Conservation (phyloP, 352 stramenopile genomes). For the Globisporangium abappressorium region DNA sequence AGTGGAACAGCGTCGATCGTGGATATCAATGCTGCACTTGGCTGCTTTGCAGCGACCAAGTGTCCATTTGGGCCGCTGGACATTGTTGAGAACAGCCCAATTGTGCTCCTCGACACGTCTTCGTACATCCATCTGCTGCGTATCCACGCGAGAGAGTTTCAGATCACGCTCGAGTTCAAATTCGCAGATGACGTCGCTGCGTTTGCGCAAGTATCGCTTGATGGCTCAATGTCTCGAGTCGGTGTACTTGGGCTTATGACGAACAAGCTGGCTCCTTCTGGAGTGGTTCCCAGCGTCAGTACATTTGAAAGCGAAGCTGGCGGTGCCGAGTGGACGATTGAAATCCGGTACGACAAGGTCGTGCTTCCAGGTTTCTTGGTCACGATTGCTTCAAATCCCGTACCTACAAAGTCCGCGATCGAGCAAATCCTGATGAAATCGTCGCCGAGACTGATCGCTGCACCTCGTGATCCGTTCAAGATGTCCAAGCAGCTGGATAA, state of each 20-base stretch:
- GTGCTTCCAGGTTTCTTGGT: conserved; percentile 19
- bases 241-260: not conserved
- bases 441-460: not conserved
- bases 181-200: not conserved
- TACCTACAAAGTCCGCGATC: conserved; percentile 5
- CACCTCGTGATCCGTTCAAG: conserved; percentile 5
- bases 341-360: conserved; percentile 17
- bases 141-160: conserved; percentile 9
- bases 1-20: not conserved
- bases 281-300: not conserved
- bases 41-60: conserved; percentile 18
- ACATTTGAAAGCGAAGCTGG: conserved; percentile 15
- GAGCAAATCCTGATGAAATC: conserved; percentile 15
- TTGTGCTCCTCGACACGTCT: conserved; percentile 15
- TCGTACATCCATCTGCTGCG: conserved; percentile 21
- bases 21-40: conserved; percentile 7
- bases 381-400: not conserved
- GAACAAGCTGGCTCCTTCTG: not conserved
- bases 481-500: not conserved
- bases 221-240: not conserved
- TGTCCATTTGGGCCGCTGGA: conserved; percentile 27
- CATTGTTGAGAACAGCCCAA: not conserved
- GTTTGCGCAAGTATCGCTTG: not conserved
- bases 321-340: conserved; percentile 15
- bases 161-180: conserved; percentile 11